phyloP scores from a whole-genome alignment of 768 basidiomycete genomes.

The Kondoa malvinella region DNA sequence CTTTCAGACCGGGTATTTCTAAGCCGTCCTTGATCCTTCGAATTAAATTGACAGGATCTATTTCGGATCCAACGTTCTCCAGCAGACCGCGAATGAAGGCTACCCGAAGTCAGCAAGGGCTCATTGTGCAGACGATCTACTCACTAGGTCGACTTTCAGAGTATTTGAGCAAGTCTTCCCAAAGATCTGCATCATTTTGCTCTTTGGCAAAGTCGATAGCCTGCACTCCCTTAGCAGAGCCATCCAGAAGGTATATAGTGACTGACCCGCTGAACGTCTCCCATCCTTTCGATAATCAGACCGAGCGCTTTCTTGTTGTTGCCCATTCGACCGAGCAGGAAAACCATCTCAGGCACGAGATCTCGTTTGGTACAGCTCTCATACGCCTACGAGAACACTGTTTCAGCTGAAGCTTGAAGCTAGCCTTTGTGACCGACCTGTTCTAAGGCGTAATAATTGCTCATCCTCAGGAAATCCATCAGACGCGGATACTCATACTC shows the following conservation, averaged over 20 bases:
- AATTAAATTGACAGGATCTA: slow-evolving; percentile 84
- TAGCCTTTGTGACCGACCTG: slow-evolving; percentile 36
- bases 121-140: slow-evolving; percentile 22
- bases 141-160: slow-evolving; percentile 80
- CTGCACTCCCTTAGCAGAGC: slow-evolving; percentile 33
- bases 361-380: slow-evolving; percentile 66
- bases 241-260: background rate
- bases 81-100: slow-evolving; percentile 87
- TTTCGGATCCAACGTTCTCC: slow-evolving; percentile 90
- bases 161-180: slow-evolving; percentile 88
- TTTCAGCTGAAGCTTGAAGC: background rate
- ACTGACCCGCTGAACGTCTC: slow-evolving; percentile 70
- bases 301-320: slow-evolving; percentile 87
- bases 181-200: slow-evolving; percentile 87
- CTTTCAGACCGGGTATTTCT: slow-evolving; percentile 87
- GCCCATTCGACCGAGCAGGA: slow-evolving; percentile 89
- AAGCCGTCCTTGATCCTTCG: slow-evolving; percentile 87
- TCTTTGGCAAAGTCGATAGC: slow-evolving; percentile 98
- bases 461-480: slow-evolving; percentile 79
- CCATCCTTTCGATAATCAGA: slow-evolving; percentile 84
- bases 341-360: slow-evolving; percentile 90
- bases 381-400: slow-evolving; percentile 48
- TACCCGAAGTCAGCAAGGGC: slow-evolving; percentile 28
- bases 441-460: slow-evolving; percentile 79
- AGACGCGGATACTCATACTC: slow-evolving; percentile 61